Evolutionary conservation across 2,329 filamentous ascomycete species (phyloP), one percentile per base, ranked within the genome.

Genomic region (Didymella sp.): DNA sequence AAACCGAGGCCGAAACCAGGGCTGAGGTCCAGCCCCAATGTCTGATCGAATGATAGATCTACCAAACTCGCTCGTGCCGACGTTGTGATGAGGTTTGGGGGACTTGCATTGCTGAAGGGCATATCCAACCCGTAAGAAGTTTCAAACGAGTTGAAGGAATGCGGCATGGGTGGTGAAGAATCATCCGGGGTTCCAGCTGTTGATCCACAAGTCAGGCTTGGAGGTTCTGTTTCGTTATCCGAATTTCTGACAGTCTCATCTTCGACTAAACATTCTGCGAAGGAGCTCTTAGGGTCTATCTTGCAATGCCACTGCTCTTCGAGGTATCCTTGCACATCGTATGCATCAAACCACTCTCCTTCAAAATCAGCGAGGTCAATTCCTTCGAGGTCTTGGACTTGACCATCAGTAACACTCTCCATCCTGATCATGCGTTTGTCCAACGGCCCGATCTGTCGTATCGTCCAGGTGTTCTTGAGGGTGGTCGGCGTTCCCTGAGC

Each of bases 301-400:
- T 79, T 72, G 27, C 92, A 84, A 5, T 87, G 87, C 27, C 84
- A 83, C 46, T 84, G 81, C 5, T 73, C 64, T 37, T 82, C 82
- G 2, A 96, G 77, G 69, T 92, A 95, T 12, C 84, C 81, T 73
- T 95, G 89, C 0, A 92, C 87, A 71, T 95, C 91, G 57, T 90
- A 84, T 0, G 87, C 78, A 68, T 95, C 90, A 64, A 89, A 90
- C 80, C 91, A 95, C 47, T 90, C 85, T 4, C 90, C 90, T 57
- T 89, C 84, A 59, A 88, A 89, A 0, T 86, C 89, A 1, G 84
- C 81, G 7, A 87, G 73, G 35, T 80, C 81, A 62, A 89, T 79
- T 17, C 70, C 67, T 7, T 51, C 43, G 6, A 65, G 50, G 41
- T 62, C 66, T 56, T 70, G 69, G 24, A 56, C 66, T 40, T 55